These are phyloP conservation scores for Mycena leptocephala DNA, from an alignment of 768 basidiomycete species.

Conservation along the genomic window DNA sequence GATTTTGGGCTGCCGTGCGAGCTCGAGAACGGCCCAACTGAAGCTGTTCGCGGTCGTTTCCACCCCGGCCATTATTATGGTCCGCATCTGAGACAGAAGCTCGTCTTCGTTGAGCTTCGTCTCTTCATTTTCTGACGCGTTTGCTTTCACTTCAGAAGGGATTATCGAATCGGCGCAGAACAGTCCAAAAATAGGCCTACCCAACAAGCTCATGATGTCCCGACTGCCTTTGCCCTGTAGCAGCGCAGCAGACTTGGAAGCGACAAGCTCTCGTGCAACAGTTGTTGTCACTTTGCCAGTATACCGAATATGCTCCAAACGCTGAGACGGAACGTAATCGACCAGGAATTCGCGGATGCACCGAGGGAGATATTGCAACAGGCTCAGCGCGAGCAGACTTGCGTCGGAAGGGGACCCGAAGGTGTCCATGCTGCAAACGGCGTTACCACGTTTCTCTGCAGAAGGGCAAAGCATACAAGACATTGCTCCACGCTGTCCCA, in stretches of 20 bases:
- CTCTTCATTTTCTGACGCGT: constrained; percentile 63
- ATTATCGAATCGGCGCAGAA: neutral
- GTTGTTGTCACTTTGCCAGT: constrained; percentile 50
- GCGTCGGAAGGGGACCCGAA: constrained; percentile 48
- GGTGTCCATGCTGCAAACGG: constrained; percentile 45
- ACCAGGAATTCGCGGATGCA: constrained; percentile 52
- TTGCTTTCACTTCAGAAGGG: constrained; percentile 63
- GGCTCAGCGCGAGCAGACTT: constrained; percentile 51
- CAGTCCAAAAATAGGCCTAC: constrained; percentile 42
- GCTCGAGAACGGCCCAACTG: constrained; percentile 75
- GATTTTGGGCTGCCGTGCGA: constrained; percentile 70
- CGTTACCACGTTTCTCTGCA: neutral
- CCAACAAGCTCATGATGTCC: constrained; percentile 62
- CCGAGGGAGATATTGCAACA: constrained; percentile 49
- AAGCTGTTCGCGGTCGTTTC: constrained; percentile 75
- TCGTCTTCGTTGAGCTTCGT: constrained; percentile 65
- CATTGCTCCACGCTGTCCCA: constrained; percentile 52
- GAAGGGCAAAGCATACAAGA: constrained; percentile 49
- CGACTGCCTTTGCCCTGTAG: constrained; percentile 52
- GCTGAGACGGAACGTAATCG: constrained; percentile 47
- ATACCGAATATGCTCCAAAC: constrained; percentile 49
- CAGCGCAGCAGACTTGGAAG: constrained; percentile 52
- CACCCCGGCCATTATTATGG: constrained; percentile 68
- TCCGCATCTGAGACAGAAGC: constrained; percentile 65
- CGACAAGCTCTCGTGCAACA: constrained; percentile 54